A percentile compares a stretch with the other conserved stretches of the same genome.
Conservation (phyloP, 2,329 filamentous ascomycete genomes). For the Aspergillus glaucus region DNA sequence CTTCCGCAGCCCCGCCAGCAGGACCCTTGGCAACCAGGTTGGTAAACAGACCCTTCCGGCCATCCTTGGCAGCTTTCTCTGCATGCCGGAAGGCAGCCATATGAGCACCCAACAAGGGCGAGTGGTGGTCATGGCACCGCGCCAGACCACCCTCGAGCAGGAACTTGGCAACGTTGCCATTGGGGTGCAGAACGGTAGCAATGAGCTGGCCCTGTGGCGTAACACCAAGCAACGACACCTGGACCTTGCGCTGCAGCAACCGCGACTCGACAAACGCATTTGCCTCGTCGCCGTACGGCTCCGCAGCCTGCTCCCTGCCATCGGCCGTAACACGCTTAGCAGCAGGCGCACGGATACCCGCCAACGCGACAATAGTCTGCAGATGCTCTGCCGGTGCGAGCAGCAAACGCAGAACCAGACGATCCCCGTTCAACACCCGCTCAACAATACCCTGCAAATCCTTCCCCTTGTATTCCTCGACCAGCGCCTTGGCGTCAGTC, state of each 20-base stretch:
- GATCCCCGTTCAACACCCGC: slow-evolving; percentile 84
- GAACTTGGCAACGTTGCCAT: slow-evolving; percentile 88
- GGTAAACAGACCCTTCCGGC: slow-evolving; percentile 73
- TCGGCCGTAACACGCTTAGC: slow-evolving; percentile 77
- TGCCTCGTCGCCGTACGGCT: slow-evolving; percentile 85
- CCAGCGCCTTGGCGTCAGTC: slow-evolving; percentile 65
- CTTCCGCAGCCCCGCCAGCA: slow-evolving; percentile 57
- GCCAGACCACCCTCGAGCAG: slow-evolving; percentile 83
- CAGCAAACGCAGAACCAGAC: slow-evolving; percentile 75
- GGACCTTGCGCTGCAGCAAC: slow-evolving; percentile 77
- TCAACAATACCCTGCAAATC: slow-evolving; percentile 81
- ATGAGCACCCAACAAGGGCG: slow-evolving; percentile 78
- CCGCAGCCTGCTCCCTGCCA: slow-evolving; percentile 73
- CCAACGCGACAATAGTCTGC: slow-evolving; percentile 81
- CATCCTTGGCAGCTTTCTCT: slow-evolving; percentile 75
- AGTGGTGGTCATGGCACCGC: slow-evolving; percentile 92
- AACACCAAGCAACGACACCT: slow-evolving; percentile 74
- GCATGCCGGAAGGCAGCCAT: slow-evolving; percentile 82
- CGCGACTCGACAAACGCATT: slow-evolving; percentile 80
- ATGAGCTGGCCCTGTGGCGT: slow-evolving; percentile 91
- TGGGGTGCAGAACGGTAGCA: slow-evolving; percentile 76
- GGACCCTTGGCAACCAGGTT: slow-evolving; percentile 60
- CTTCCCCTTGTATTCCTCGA: slow-evolving; percentile 79
- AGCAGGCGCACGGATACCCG: slow-evolving; percentile 82
- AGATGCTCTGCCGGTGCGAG: slow-evolving; percentile 77